phyloP scores from a whole-genome alignment of 768 basidiomycete species.

The Boletus rufocinnamomeus region DNA sequence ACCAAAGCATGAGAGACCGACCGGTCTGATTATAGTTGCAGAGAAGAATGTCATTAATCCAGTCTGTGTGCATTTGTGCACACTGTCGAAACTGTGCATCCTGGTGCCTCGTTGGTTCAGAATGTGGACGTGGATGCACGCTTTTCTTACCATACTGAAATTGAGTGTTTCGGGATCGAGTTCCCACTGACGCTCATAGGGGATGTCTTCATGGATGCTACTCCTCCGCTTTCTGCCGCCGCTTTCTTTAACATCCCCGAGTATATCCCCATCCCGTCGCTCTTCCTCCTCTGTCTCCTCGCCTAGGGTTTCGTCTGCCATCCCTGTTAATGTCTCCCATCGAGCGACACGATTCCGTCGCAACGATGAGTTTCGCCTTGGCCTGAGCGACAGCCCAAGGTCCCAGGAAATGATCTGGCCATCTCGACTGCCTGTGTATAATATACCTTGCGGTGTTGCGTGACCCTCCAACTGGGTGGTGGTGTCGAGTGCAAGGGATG shows the following conservation, averaged over 20 bases:
- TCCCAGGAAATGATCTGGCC: constrained; percentile 90
- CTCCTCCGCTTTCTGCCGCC: constrained; percentile 36
- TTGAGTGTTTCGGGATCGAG: constrained; percentile 57
- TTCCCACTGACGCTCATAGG: constrained; percentile 81
- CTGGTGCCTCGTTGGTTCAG: constrained; percentile 34
- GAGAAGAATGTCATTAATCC: constrained; percentile 93
- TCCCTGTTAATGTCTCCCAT: constrained; percentile 87
- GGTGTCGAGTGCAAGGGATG: constrained; percentile 84
- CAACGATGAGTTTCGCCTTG: constrained; percentile 37
- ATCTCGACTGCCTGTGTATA: constrained; percentile 90
- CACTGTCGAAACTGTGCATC: constrained; percentile 79
- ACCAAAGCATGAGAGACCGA: constrained; percentile 34
- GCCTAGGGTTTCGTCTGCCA: constrained; percentile 68
- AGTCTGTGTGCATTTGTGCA: constrained; percentile 88
- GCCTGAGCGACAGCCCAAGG: constrained; percentile 61
- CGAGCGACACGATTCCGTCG: constrained; percentile 38
- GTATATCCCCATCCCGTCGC: constrained; percentile 70
- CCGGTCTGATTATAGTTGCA: constrained; percentile 91
- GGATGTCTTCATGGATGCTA: constrained; percentile 38
- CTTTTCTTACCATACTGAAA: constrained; percentile 48
- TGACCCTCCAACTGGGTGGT: constrained; percentile 74
- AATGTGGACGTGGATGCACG: neutral
- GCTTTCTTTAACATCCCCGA: constrained; percentile 66
- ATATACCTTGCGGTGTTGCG: constrained; percentile 75
- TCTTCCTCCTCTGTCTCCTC: constrained; percentile 70